phyloP scores from a whole-genome alignment of 129 eudicot species.

The Ambrosia artemisiifolia region DNA sequence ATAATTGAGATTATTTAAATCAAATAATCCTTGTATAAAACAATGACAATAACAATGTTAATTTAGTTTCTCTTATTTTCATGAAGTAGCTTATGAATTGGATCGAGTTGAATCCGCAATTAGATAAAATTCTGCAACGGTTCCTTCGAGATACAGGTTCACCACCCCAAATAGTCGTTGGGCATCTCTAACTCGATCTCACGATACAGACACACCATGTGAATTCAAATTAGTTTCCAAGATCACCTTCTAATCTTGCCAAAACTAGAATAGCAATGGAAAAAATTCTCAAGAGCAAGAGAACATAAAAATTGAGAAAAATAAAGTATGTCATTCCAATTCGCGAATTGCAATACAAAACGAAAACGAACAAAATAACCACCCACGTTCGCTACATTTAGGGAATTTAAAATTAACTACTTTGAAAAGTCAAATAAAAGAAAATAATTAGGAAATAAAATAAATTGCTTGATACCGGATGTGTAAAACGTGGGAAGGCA shows the following conservation, averaged over 20 bases:
- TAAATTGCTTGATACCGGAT: no score
- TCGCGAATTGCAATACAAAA: neutral
- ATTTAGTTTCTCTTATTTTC: no score
- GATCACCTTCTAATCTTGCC: constrained; percentile 17
- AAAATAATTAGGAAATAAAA: no score
- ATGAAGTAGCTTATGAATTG: neutral
- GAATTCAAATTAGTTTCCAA: constrained; percentile 10
- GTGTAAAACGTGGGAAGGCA: no score
- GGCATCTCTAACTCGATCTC: constrained; percentile 1
- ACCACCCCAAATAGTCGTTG: neutral
- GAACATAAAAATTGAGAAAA: neutral
- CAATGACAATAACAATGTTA: no score
- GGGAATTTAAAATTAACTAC: no score
- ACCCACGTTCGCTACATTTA: no score
- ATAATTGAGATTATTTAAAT: no score
- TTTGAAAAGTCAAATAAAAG: no score
- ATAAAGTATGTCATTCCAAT: neutral
- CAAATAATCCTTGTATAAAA: no score
- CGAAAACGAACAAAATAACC: no score
- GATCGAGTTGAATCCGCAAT: neutral
- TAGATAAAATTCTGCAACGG: neutral
- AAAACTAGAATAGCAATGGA: constrained; percentile 10
- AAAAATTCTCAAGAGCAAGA: neutral
- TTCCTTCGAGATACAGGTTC: neutral
- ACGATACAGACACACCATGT: constrained; percentile 8